Percentiles rank a stretch among this genome's conserved stretches.
Conservation (phyloP, 495 filamentous ascomycete species). For the Peziza echinospora region DNA sequence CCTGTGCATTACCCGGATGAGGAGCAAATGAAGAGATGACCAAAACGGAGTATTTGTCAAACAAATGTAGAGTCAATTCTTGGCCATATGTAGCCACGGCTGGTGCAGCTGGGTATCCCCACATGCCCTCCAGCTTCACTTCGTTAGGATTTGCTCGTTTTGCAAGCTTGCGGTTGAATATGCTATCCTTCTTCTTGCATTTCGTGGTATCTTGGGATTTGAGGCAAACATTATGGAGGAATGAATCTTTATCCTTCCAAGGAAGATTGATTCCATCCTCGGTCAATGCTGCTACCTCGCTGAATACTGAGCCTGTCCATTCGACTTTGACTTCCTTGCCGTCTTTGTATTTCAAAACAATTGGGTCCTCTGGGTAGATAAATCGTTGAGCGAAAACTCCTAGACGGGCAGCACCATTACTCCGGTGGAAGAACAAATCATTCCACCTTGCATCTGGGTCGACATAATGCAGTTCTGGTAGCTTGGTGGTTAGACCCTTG, state of each 20-base stretch:
- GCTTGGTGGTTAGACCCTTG: background rate
- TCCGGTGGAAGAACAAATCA: constrained; percentile 4
- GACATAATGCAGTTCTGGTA: constrained; percentile 6
- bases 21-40: background rate
- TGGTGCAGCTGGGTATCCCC: background rate
- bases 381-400: constrained; percentile 6
- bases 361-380: constrained; percentile 5
- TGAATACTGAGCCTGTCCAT: constrained; percentile 2
- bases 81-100: background rate
- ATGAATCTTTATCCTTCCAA: background rate
- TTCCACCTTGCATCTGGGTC: constrained; percentile 17
- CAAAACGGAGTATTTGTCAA: background rate
- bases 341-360: constrained; percentile 6
- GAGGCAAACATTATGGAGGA: background rate
- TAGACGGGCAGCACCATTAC: background rate
- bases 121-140: background rate
- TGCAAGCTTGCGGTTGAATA: background rate
- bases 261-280: background rate
- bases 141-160: background rate
- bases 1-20: background rate
- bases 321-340: constrained; percentile 6
- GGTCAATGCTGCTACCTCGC: background rate
- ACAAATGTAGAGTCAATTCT: background rate
- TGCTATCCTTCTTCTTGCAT: background rate
- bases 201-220: background rate